Base-by-base conservation (phyloP, 176 grass and related monocot genomes). In the Otatea glauca region DNA sequence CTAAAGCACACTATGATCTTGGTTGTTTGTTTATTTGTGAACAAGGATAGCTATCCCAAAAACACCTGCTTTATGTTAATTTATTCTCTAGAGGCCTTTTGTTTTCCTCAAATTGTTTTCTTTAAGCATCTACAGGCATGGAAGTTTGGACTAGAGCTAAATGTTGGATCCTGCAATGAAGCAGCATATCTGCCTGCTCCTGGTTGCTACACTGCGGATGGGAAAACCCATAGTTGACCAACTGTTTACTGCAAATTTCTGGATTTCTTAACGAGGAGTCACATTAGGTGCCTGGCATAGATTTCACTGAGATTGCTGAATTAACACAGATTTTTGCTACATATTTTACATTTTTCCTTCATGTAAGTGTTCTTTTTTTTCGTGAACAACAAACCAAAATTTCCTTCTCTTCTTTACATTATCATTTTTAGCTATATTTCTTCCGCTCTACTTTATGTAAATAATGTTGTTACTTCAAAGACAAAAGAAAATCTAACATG, bases 11-110 rank as follows among this genome's bases (percentile, higher is more conserved):
- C 71, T 41, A 35, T 89, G 18, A 37, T 71, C 16, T 76, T 56
- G 83, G 38, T 43, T 3, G 34, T 68, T 85, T 76, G 17, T 59
- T 85, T 85, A 77, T 77, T 56, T 6, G 4, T 11, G 38, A 58
- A 35, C 63, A 85, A 59, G 17, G 17, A 38, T 35, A 54, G 48
- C 15, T 53, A 20, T 74, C 25, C 47, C 47, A 74, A 53, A 53
- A 63, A 74, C n/a, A 75, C 20, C 2, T 75, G 7, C 29, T 75
- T 43, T 61, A 77, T 77, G 37, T 45, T 77, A 85, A 45, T 54
- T 17, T 85, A 37, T 85, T 68, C n/a, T 59, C 6, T 68, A 77
- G 23, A 76, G 43, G 50, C 63, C 44, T 88, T 23, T 0, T 9
- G 61, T 39, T 84, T 63, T 74, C 14, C 55, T n/a, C 15, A 12